phyloP scores from a whole-genome alignment of 2,329 filamentous ascomycete genomes.

The Grosmannia huntii region DNA sequence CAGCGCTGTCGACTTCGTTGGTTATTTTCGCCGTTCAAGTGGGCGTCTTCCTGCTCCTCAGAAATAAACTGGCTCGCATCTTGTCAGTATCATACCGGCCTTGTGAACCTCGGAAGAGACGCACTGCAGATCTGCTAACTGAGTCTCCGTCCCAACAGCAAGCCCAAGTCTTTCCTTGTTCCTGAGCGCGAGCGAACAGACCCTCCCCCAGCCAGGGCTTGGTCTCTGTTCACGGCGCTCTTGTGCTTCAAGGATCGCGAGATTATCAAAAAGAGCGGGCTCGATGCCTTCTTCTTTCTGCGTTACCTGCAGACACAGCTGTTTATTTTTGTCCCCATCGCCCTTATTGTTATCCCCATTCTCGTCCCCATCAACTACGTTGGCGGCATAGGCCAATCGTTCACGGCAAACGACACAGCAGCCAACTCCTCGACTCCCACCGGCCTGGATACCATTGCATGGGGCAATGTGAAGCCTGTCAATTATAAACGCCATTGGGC shows the following conservation, averaged over 20 bases:
- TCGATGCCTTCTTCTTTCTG: conserved; percentile 96
- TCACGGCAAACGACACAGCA: conserved; percentile 27
- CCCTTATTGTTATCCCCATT: conserved; percentile 66
- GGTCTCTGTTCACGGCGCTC: conserved; percentile 44
- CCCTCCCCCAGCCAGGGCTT: conserved; percentile 48
- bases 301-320: conserved; percentile 69
- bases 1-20: conserved; percentile 50
- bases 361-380: conserved; percentile 74
- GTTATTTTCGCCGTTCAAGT: conserved; percentile 52
- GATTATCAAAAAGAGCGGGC: conserved; percentile 86
- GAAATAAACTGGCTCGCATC: conserved; percentile 68
- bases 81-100: conserved; percentile 43
- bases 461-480: conserved; percentile 64
- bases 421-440: conserved; percentile 20
- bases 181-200: conserved; percentile 72
- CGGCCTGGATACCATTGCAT: conserved; percentile 72
- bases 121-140: background rate
- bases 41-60: conserved; percentile 60
- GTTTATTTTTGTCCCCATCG: conserved; percentile 81
- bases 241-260: conserved; percentile 60
- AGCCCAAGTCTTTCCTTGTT: conserved; percentile 75
- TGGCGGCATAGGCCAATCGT: conserved; percentile 51
- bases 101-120: background rate
- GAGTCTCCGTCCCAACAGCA: conserved; percentile 30
- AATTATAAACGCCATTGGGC: conserved; percentile 67